A percentile compares a stretch with the other conserved stretches of the same genome.
These are phyloP conservation scores for Candida insectalens DNA, from an alignment of 805 yeast species.

Conservation along the genomic window DNA sequence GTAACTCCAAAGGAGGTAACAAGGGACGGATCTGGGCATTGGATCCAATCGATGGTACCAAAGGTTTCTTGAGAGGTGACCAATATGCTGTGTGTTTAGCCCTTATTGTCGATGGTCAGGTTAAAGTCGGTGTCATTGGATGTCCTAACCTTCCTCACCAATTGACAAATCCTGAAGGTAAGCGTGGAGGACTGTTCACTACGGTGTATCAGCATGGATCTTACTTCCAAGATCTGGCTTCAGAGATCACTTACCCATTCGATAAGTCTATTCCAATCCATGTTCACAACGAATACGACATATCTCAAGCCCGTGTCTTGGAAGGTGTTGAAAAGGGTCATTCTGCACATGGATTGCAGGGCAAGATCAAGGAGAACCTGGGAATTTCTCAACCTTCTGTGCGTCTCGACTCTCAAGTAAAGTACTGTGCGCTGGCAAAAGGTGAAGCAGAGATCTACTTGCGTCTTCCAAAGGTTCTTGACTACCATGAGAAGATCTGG, in stretches of 20 bases:
- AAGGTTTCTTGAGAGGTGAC: slow-evolving; percentile 90
- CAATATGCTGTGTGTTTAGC: slow-evolving; percentile 97
- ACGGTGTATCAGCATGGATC: slow-evolving; percentile 66
- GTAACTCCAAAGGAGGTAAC: slow-evolving; percentile 70
- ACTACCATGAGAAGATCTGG: slow-evolving; percentile 93
- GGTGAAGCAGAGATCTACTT: slow-evolving; percentile 92
- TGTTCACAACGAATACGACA: slow-evolving; percentile 39
- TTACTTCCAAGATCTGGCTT: slow-evolving; percentile 36
- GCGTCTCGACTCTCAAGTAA: slow-evolving; percentile 91
- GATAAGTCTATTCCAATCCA: slow-evolving; percentile 26
- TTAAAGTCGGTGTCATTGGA: slow-evolving; percentile 87
- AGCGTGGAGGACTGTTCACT: slow-evolving; percentile 67
- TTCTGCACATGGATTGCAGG: slow-evolving; percentile 83
- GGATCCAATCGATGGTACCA: slow-evolving; percentile 98
- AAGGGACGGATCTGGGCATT: slow-evolving; percentile 90
- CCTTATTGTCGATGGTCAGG: slow-evolving; percentile 74
- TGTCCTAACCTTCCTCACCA: slow-evolving; percentile 80
- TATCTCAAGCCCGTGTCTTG: slow-evolving; percentile 53
- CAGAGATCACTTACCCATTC: slow-evolving; percentile 29
- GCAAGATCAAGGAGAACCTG: slow-evolving; percentile 54
- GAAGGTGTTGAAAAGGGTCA: slow-evolving; percentile 97
- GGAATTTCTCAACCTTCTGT: slow-evolving; percentile 50
- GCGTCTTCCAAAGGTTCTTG: slow-evolving; percentile 69
- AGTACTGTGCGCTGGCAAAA: slow-evolving; percentile 81
- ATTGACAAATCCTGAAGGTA: slow-evolving; percentile 24